Base-by-base conservation (phyloP, 768 basidiomycete genomes). In the Rhizopogon sp. region DNA sequence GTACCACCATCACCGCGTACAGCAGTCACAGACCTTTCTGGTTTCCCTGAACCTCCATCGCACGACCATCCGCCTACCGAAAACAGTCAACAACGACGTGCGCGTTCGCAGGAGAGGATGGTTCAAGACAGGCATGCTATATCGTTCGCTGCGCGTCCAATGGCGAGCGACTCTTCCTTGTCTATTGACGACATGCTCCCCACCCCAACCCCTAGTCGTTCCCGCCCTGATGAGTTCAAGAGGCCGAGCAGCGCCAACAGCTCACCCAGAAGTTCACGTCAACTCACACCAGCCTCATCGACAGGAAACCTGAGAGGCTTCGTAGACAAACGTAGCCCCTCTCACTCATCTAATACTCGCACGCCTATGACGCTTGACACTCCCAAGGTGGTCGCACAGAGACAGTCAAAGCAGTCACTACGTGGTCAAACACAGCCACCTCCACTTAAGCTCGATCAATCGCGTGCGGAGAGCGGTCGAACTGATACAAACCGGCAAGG, bases 111-210 rank as follows among this genome's bases (percentile, higher is more conserved):
- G 47, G 68, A 69, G 33, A 60, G 66, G 25, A 54, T 62, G 35
- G 62, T 71, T 20, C 68, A 44, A 7, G 60, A 70, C n/a, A 61
- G 68, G 50, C 70, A 70, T 56, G 70, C 67, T 54, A 52, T 70
- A 35, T 70, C 68, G 20, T 64, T 70, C 56, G 70, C 70, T 5
- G 68, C 68, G 4, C 68, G 70, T 40, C 56, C 68, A 0, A 47
- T 49, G 47, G 51, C 62, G 3, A 56, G 62, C 58, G 68, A 66
- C 55, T 56, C 62, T 52, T 56, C 41, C 3, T 16, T 58, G 5
- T 37, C 56, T 2, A 37, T 3, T 8, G 68, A 70, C 35, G 68
- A 71, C 6, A 57, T 58, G 6, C 60, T 70, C 8, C 60, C 62
- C 35, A 71, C 70, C 0, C 70, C 68, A 31, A 68, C 66, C 3